These are phyloP conservation scores for Primulina huaijiensis DNA, from an alignment of 257 asterid genomes.

Conservation along the genomic window DNA sequence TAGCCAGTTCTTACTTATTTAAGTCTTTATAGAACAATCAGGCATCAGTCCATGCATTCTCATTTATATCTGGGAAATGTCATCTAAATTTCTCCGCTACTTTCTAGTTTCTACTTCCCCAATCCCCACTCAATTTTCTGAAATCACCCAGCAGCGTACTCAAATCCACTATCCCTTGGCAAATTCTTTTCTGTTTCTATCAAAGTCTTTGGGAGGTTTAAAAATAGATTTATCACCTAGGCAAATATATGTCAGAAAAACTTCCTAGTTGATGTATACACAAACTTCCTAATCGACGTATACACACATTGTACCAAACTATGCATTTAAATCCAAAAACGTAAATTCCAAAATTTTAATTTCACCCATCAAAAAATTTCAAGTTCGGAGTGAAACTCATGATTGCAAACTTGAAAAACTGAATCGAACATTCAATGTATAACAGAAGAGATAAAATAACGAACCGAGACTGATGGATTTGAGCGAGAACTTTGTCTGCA, in stretches of 20 bases:
- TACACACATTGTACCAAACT: not conserved
- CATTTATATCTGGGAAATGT: not conserved
- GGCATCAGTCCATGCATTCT: not conserved
- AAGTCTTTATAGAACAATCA: not conserved
- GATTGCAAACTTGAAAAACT: not conserved
- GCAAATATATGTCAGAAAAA: not conserved
- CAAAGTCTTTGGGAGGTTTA: no score
- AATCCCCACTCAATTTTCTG: not conserved
- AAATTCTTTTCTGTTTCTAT: no score
- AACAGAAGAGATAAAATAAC: slow-evolving; percentile 13
- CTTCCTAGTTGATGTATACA: not conserved
- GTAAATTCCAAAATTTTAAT: not conserved
- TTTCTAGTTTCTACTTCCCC: no score
- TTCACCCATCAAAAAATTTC: not conserved
- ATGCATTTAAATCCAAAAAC: slow-evolving; percentile 1
- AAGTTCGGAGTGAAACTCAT: not conserved
- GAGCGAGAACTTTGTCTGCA: no score
- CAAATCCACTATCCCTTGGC: not conserved
- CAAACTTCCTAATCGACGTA: no score
- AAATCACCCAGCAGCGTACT: not conserved
- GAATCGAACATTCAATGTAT: not conserved
- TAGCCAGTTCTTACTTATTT: not conserved
- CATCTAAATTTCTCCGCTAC: not conserved
- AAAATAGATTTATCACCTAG: not conserved
- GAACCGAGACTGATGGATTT: slow-evolving; percentile 92